Evolutionary conservation across 2,329 filamentous ascomycete species (phyloP), one percentile per base, ranked within the genome.

Genomic region (Fusarium cyanostomum): DNA sequence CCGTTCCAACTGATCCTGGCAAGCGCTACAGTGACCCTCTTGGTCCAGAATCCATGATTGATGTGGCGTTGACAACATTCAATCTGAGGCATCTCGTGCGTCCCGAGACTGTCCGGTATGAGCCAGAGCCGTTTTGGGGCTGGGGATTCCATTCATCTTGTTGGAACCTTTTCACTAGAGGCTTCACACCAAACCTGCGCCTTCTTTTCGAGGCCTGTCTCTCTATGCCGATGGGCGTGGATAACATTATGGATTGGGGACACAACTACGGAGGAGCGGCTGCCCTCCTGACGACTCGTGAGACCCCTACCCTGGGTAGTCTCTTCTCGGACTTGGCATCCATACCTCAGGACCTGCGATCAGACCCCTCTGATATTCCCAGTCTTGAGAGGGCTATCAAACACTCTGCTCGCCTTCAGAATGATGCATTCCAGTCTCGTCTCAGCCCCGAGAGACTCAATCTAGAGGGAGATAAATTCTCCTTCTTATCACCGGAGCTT

Each of bases 101-200:
- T 34, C 60, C 52, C 2, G 52, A 56, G 43, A 42, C 41, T 15
- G 5, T 5, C 10, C 28, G 42, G 7, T 28, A 8, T 38, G 38
- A 34, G 2, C 13, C 30, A 42, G 56, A 60, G 6, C 46, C 51
- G 2, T 48, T 33, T 26, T 59, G 49, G 62, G 59, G 64, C 3
- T 64, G 33, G 4, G 18, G 9, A 13, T 56, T 64, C 12, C 62
- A 66, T 15, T 52, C 61, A 4, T 53, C 31, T n/a, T 66, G 64
- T 15, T 66, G 59, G 62, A 18, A 26, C 9, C 9, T 66, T 4
- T 31, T 66, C 12, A 44, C 9, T 10, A 1, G 3, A 8, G 16
- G 4, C 7, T 50, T 43, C 15, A 56, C 10, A 3, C 49, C 39
- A 3, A 45, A 59, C 16, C 11, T 56, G 7, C 7, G 11, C 3